These are phyloP conservation scores for Lolium perenne DNA, from an alignment of 176 grass and related monocot species.

Conservation along the genomic window DNA sequence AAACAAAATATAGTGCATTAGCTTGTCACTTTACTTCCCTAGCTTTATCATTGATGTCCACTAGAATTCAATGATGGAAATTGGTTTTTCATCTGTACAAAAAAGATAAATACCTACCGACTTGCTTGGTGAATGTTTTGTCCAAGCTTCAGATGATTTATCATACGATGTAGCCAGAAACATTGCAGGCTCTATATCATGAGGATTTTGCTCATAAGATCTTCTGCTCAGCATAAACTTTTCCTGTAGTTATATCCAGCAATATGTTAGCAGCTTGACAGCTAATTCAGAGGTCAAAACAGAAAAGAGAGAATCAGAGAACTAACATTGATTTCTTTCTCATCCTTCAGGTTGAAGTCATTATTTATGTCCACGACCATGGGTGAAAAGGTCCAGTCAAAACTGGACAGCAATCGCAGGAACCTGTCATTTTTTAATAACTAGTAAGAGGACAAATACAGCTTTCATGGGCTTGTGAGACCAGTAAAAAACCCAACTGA, in stretches of 20 bases:
- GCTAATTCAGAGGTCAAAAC: constrained; percentile 33
- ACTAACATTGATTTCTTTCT: constrained; percentile 85
- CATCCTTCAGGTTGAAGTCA: constrained; percentile 81
- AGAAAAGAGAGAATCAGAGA: constrained; percentile 35
- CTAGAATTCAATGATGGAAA: background rate
- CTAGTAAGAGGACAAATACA: constrained; percentile 24
- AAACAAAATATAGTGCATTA: background rate
- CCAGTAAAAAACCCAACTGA: constrained; percentile 29
- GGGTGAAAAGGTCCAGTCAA: constrained; percentile 92
- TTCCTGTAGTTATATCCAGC: constrained; percentile 56
- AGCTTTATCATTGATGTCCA: constrained; percentile 8
- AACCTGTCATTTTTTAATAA: constrained; percentile 70
- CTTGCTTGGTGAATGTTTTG: constrained; percentile 81
- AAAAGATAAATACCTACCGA: constrained; percentile 56
- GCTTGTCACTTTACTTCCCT: constrained; percentile 13
- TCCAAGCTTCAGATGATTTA: constrained; percentile 96
- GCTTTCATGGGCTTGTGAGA: constrained; percentile 7
- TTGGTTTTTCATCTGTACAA: background rate
- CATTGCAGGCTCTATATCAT: constrained; percentile 74
- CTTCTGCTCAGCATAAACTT: constrained; percentile 82
- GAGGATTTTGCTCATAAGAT: constrained; percentile 76
- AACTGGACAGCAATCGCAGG: constrained; percentile 78
- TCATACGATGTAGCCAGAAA: constrained; percentile 93
- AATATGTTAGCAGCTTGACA: constrained; percentile 17
- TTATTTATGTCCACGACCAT: constrained; percentile 95